Evolutionary conservation across 2,329 filamentous ascomycete species (phyloP).

Genomic region (Lecanicillium sp.): DNA sequence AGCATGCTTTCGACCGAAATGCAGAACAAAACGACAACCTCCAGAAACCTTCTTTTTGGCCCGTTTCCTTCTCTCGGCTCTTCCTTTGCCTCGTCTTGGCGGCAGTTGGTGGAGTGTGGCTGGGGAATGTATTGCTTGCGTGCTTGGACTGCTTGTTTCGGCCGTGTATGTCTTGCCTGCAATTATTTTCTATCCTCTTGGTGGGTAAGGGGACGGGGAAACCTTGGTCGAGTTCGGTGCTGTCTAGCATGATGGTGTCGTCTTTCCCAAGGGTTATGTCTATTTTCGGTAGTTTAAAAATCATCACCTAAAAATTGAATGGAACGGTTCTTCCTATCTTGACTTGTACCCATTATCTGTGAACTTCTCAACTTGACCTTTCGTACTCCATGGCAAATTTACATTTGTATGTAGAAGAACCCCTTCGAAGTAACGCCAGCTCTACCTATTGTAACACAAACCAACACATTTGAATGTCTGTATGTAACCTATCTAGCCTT

Average conservation of each 20-base stretch:
- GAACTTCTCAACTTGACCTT: no score
- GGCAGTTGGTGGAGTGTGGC: background rate
- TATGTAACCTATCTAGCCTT: no score
- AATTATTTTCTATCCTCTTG: constrained; percentile 10
- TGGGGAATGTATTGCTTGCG: constrained; percentile 7
- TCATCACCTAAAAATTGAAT: constrained; percentile 7
- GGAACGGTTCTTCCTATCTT: background rate
- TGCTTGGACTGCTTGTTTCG: constrained; percentile 8
- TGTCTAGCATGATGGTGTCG: background rate
- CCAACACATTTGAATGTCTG: no score
- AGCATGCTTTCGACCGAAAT: constrained; percentile 2
- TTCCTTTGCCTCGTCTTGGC: background rate
- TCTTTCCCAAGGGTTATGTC: constrained; percentile 5
- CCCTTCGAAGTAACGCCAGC: no score
- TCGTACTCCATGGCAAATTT: no score
- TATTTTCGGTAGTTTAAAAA: constrained; percentile 9
- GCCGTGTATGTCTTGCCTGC: constrained; percentile 7
- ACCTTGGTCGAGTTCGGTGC: background rate
- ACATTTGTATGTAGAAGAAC: no score
- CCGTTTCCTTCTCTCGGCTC: constrained; percentile 4
- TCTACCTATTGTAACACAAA: no score
- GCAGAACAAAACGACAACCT: constrained; percentile 4
- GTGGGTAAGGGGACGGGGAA: constrained; percentile 9
- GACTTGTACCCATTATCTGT: no score
- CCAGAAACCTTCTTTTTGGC: constrained; percentile 4